Base-by-base conservation (phyloP, 1,139 yeast species). In the Protomyces pachydermus region DNA sequence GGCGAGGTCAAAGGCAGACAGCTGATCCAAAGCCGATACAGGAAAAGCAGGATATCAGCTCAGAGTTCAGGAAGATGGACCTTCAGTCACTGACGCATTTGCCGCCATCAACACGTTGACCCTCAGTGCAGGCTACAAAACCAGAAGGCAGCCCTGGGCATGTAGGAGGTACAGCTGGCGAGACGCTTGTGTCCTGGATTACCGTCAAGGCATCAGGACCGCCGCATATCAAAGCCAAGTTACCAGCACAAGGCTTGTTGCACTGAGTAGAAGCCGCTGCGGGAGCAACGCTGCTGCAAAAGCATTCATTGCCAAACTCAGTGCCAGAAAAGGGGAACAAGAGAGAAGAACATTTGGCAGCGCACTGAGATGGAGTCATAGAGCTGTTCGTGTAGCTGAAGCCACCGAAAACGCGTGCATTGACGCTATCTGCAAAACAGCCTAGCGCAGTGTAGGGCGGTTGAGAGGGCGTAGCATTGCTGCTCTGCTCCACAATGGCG, bases 281-380 rank as follows among this genome's bases (percentile, higher is more conserved):
- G 3, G 57, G 56, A 8, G 53, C 56, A 32, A 18, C 38, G 23
- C 53, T 52, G 45, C 52, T 39, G 32, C 63, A 60, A 53, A 28
- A 60, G 23, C 63, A 60, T 28, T 60, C 52, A 12, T 46, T 20
- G 4, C 51, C 63, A 46, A 50, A 60, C 20, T 60, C 63, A 6
- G 63, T 58, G 20, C 63, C 63, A 18, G 56, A 39, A 48, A 50
- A 58, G 20, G 28, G 32, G 45, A 51, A 58, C 9, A 42, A 20
- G 45, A 50, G 46, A 9, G 54, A n/a, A 16, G 56, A 50, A 35
- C 63, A 58, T 42, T 50, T 50, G 35, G 50, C 35, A 3, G 63
- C 45, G 35, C 63, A 58, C 28, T 38, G 34, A 10, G 51, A 57
- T 18, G 54, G 54, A 16, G 63, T 58, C 63, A 58, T 58, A 28